Base-by-base conservation (phyloP, 257 asterid species). In the Salvia hispanica region DNA sequence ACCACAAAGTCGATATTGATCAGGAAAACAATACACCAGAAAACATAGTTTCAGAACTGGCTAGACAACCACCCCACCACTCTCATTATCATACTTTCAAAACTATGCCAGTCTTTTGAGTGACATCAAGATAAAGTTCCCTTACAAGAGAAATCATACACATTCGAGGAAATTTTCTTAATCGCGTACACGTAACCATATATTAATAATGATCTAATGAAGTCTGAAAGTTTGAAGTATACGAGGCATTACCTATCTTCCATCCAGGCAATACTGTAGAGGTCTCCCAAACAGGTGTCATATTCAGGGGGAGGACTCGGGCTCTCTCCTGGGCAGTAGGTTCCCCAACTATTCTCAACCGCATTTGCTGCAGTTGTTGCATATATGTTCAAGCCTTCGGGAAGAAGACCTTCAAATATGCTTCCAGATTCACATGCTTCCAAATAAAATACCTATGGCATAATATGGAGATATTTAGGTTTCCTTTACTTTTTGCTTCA, bases 341-440 rank as follows among this genome's bases (percentile, higher is more conserved):
- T 94, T 64, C 94, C 99, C 93, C 95, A 94, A 74, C 99, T 94
- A 69, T 92, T 89, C 84, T 94, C 99, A 11, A 79, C 86, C 6
- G 99, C 96, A 70, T 94, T 91, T 65, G 99, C 89, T 44, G 99
- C 99, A 50, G 99, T 91, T 44, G 99, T 91, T 36, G 93, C 97
- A 67, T 94, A 94, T 63, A 94, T 88, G 72, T 91, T 89, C 71
- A 94, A 69, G 78, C 83, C 95, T 74, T 87, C 77, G 6, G 97
- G 93, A 62, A 94, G 91, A 70, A 94, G 90, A 73, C 96, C 99
- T 78, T 94, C 99, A 67, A 94, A 94, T 61, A 94, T 88, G 70
- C 97, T 94, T 75, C 99, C 99, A 48, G 98, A 34, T 78, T 94
- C 99, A 61, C 99, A 94, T 73, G 99, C 95, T 83, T 94, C 99